These are phyloP conservation scores for Aspergillus carbonarius DNA, from an alignment of 2,329 filamentous ascomycete species.

Conservation along the genomic window DNA sequence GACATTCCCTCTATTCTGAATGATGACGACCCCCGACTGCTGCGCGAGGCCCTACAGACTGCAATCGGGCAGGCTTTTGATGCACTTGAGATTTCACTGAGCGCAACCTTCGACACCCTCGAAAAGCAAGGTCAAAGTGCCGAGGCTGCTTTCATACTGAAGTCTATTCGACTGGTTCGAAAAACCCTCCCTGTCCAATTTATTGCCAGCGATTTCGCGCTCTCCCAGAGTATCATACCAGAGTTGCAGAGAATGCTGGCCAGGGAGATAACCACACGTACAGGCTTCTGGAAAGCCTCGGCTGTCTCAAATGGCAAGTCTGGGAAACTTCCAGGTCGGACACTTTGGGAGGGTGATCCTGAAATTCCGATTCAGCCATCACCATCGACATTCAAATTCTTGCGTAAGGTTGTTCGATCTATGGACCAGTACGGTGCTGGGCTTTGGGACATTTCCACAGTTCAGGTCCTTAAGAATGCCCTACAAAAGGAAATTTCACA, in stretches of 20 bases:
- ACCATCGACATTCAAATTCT: conserved; percentile 68
- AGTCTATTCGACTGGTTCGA: conserved; percentile 72
- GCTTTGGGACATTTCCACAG: conserved; percentile 73
- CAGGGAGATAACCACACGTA: conserved; percentile 47
- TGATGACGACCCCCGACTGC: conserved; percentile 65
- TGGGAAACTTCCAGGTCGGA: conserved; percentile 58
- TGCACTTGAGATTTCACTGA: conserved; percentile 49
- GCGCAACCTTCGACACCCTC: conserved; percentile 49
- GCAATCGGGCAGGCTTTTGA: conserved; percentile 59
- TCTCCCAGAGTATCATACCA: conserved; percentile 62
- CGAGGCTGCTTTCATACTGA: conserved; percentile 63
- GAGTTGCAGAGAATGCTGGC: conserved; percentile 65
- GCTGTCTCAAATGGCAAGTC: conserved; percentile 48
- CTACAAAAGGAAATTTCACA: conserved; percentile 52
- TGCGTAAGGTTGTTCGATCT: conserved; percentile 62
- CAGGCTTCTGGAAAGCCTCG: conserved; percentile 45
- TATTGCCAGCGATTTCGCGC: conserved; percentile 41
- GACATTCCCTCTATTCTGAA: conserved; percentile 55
- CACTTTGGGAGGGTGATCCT: conserved; percentile 78
- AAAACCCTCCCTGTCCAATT: conserved; percentile 59
- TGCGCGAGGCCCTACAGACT: conserved; percentile 60
- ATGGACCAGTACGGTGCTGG: conserved; percentile 75
- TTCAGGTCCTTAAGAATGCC: conserved; percentile 61
- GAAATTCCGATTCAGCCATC: conserved; percentile 77
- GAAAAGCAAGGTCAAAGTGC: conserved; percentile 49